A percentile compares a stretch with the other conserved stretches of the same genome.
Evolutionary conservation across 1,284 basidiomycete genomes (phyloP).

Genomic region (Papiliotrema fonsecae): DNA sequence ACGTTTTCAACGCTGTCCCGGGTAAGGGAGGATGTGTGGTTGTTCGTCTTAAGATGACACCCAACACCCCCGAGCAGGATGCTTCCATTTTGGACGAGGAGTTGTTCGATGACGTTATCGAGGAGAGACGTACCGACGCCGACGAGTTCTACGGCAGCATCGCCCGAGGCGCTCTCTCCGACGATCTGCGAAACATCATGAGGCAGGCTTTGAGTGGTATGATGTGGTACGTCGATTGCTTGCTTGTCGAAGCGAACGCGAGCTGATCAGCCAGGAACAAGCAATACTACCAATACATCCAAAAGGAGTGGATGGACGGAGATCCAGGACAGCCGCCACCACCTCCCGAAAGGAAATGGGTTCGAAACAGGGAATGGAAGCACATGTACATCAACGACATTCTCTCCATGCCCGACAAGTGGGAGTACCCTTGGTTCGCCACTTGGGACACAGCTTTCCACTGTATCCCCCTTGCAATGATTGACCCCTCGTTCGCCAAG

Average conservation of each 20-base stretch:
- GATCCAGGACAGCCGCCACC: conserved; percentile 93
- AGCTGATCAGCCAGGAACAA: conserved; percentile 61
- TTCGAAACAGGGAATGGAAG: conserved; percentile 87
- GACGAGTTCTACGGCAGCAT: conserved; percentile 91
- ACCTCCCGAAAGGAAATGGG: conserved; percentile 77
- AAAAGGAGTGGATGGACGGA: conserved; percentile 92
- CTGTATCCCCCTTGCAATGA: conserved; percentile 91
- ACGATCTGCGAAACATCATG: conserved; percentile 94
- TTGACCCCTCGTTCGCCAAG: conserved; percentile 93
- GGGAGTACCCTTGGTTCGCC: conserved; percentile 98
- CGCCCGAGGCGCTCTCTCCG: conserved; percentile 73
- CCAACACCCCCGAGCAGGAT: conserved; percentile 68
- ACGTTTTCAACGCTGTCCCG: conserved; percentile 80
- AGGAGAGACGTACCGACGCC: conserved; percentile 82
- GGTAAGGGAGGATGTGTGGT: conserved; percentile 90
- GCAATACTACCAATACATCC: conserved; percentile 93
- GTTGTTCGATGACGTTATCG: conserved; percentile 80
- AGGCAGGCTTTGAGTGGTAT: conserved; percentile 96
- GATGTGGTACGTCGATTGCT: conserved; percentile 65
- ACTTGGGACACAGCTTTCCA: conserved; percentile 96
- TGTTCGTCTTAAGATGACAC: conserved; percentile 88
- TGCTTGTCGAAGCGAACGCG: not conserved
- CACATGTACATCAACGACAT: conserved; percentile 94
- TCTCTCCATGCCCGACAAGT: conserved; percentile 99
- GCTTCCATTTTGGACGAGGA: conserved; percentile 79